Conservation (phyloP, 1,284 basidiomycete species). For the Leccinum fuscescens region DNA sequence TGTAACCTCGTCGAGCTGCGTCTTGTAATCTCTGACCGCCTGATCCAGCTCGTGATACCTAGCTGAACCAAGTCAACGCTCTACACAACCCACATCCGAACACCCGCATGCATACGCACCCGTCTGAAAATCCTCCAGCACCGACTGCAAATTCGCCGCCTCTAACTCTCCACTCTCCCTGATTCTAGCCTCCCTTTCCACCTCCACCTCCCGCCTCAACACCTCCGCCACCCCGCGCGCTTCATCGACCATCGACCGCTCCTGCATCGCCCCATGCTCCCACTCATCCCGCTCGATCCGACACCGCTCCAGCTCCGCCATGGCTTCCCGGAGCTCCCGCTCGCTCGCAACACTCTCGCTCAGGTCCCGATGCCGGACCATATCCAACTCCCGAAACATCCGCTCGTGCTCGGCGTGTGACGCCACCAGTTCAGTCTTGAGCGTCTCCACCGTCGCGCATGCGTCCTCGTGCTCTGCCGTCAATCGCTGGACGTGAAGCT, state of each 20-base stretch:
- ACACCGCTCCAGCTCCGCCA: slow-evolving; percentile 81
- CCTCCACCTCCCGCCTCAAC: slow-evolving; percentile 65
- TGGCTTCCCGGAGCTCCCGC: slow-evolving; percentile 74
- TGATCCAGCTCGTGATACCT: slow-evolving; percentile 77
- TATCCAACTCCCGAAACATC: slow-evolving; percentile 66
- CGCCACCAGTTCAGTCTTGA: slow-evolving; percentile 74
- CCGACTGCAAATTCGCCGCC: slow-evolving; percentile 80
- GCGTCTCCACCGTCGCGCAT: slow-evolving; percentile 63
- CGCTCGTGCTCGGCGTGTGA: slow-evolving; percentile 74
- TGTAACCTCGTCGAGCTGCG: slow-evolving; percentile 68
- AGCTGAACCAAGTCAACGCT: slow-evolving; percentile 27
- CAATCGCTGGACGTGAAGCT: slow-evolving; percentile 76
- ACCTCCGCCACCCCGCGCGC: slow-evolving; percentile 54
- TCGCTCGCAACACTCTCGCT: slow-evolving; percentile 78
- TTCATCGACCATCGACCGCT: slow-evolving; percentile 72
- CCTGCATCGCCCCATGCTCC: slow-evolving; percentile 76
- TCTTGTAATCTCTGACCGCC: slow-evolving; percentile 80
- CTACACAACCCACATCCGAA: background rate
- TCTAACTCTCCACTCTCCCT: slow-evolving; percentile 57
- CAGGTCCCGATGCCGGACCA: slow-evolving; percentile 57
- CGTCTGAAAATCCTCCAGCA: slow-evolving; percentile 92
- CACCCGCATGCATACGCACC: slow-evolving; percentile 48
- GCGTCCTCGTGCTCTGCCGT: slow-evolving; percentile 76
- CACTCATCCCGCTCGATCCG: slow-evolving; percentile 86
- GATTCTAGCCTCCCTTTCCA: slow-evolving; percentile 57